Evolutionary conservation across 192 early-diverging fungal genomes (phyloP), one percentile per base, ranked within the genome.

Genomic region (Diversispora eburnea): DNA sequence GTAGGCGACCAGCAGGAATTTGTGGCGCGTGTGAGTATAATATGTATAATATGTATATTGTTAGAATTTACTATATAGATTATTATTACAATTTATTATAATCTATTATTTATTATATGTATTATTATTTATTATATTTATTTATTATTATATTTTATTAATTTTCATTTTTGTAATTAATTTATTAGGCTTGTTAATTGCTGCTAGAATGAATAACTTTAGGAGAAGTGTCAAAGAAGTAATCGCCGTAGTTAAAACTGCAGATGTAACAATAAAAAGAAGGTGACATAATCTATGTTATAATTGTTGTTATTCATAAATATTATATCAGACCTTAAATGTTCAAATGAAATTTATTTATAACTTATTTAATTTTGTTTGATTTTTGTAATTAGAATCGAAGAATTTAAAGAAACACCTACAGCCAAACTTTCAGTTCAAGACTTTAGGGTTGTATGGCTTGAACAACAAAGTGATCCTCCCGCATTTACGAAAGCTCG

Each of bases 161-260:
- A 20, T 25, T 49, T 55, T 39, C n/a, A 55, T 15, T 19, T 69
- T 42, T 13, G 4, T 45, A 3, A 4, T 67, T 8, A 33, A 48
- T 25, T 25, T 41, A 51, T 17, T 45, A 70, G 69, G 69, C 71
- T 76, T 99, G 43, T 84, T 93, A 19, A 91, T 99, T 74, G 91
- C 95, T 3, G 92, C 95, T 3, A 80, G 94, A 57, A 93, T 98
- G 91, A 90, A 98, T 73, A 91, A 93, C 49, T 99, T 93, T 70
- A 82, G 87, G 42, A 84, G 97, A 41, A 90, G 95, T 5, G 80
- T 86, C 41, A 83, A 79, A 20, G 97, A 99, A 78, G 91, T 99
- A 57, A 92, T 94, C 62, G 78, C 85, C 55, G 89, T 96, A 0
- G 95, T 95, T 67, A 97, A 95, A 72, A 92, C 97, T 58, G 94